Conservation (phyloP, 1,139 yeast genomes). For the Blastobotrys arbuscula region DNA sequence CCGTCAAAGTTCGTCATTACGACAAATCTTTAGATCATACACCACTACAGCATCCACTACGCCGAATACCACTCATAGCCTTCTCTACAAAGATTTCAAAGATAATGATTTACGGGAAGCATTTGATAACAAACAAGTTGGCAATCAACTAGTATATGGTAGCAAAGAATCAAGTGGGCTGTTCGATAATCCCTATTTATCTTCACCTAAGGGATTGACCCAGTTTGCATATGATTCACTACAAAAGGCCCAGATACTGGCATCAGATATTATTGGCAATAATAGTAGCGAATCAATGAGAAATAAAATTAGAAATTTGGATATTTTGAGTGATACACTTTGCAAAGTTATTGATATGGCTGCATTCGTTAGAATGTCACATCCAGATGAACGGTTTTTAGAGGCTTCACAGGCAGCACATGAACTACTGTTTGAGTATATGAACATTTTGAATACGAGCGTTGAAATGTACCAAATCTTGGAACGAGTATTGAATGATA, state of each 20-base stretch:
- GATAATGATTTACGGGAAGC: slow-evolving; percentile 18
- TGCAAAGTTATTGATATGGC: slow-evolving; percentile 94
- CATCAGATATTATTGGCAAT: slow-evolving; percentile 44
- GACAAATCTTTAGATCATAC: too few relatives aligned
- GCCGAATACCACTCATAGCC: neutral
- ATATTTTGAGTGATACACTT: slow-evolving; percentile 77
- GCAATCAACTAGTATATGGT: slow-evolving; percentile 8
- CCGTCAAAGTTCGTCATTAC: too few relatives aligned
- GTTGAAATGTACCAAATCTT: slow-evolving; percentile 63
- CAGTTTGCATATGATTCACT: slow-evolving; percentile 64
- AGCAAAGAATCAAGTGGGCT: slow-evolving; percentile 46
- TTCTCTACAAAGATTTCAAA: neutral
- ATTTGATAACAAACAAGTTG: slow-evolving; percentile 19
- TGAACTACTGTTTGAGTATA: slow-evolving; percentile 83
- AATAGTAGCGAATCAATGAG: slow-evolving; percentile 44
- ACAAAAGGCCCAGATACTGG: slow-evolving; percentile 55
- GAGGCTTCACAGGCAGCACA: slow-evolving; percentile 85
- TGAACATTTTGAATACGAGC: slow-evolving; percentile 88
- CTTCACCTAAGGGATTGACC: slow-evolving; percentile 63
- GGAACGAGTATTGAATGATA: slow-evolving; percentile 47
- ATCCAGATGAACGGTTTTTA: slow-evolving; percentile 67
- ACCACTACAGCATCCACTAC: neutral
- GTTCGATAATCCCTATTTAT: slow-evolving; percentile 64
- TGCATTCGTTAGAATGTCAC: slow-evolving; percentile 84
- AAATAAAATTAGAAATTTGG: slow-evolving; percentile 61